Evolutionary conservation across 768 basidiomycete genomes (phyloP).

Genomic region (Chlorophyllum brunneum): DNA sequence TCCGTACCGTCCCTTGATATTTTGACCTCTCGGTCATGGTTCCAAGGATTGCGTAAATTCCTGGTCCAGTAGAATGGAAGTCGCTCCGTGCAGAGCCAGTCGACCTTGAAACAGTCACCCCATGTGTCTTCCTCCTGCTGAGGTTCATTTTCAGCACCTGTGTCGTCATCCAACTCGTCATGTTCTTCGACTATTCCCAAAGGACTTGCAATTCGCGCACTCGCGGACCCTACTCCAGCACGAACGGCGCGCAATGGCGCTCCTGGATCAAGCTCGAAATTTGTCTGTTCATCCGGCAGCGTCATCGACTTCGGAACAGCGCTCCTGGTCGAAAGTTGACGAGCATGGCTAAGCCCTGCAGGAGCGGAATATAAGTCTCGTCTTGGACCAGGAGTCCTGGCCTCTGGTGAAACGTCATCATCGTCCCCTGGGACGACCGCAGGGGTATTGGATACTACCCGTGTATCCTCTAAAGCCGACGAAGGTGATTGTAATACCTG

Average conservation of each 20-base stretch:
- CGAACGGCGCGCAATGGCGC: conserved; percentile 37
- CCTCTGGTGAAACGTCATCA: neutral
- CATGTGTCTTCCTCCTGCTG: conserved; percentile 29
- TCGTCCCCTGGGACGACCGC: conserved; percentile 21
- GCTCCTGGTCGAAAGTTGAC: conserved; percentile 23
- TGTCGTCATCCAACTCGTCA: conserved; percentile 27
- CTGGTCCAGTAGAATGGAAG: conserved; percentile 75
- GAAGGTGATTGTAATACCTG: neutral
- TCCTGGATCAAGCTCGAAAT: conserved; percentile 35
- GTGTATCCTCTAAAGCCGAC: conserved; percentile 10
- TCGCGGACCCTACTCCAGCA: too few relatives aligned
- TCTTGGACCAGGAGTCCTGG: neutral
- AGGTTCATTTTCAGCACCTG: conserved; percentile 18
- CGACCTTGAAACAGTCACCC: conserved; percentile 78
- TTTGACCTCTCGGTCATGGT: conserved; percentile 77
- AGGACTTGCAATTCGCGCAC: too few relatives aligned
- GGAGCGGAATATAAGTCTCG: conserved; percentile 41
- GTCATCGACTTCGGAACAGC: neutral
- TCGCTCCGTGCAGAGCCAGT: conserved; percentile 73
- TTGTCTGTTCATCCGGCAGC: conserved; percentile 2
- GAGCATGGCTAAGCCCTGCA: conserved; percentile 40
- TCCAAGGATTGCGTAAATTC: conserved; percentile 91
- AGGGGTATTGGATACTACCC: conserved; percentile 43
- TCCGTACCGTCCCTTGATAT: conserved; percentile 91
- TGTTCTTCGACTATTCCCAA: too few relatives aligned